Base-by-base conservation (phyloP, 768 basidiomycete genomes). In the Saitozyma podzolica region DNA sequence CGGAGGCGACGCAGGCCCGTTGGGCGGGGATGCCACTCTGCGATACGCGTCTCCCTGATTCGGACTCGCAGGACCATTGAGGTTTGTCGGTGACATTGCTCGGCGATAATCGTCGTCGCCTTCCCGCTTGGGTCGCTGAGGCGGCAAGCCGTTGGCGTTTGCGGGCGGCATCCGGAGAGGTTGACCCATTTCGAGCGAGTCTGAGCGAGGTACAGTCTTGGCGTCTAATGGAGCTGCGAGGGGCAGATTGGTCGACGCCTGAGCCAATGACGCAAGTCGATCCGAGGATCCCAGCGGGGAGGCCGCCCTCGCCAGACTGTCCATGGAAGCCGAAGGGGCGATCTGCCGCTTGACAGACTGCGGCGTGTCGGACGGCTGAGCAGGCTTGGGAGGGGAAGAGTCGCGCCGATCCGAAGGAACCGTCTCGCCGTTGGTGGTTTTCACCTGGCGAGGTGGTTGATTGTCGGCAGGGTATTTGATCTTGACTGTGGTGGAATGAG, bases 31-130 rank as follows among this genome's bases (percentile, higher is more conserved):
- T 17, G 69, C 61, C 5, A 70, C 67, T 10, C 68, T 41, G 2
- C 45, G 39, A 20, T 61, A 54, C 48, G 62, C 60, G 20, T 45
- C 57, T 17, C 48, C 49, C 42, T 68, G 68, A 7, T 56, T 62
- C 6, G 76, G 74, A 58, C 67, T 71, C 11, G 60, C 45, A 17
- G 74, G 69, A 20, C 67, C 65, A 47, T 58, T 61, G 29, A 29
- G 29, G 11, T 54, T 50, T n/a, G 79, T 80, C 5, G 91, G 89
- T 2, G 91, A 91, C 81, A 85, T 84, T 3, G 89, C 83, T 41
- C 89, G 87, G 63, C 69, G 69, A 63, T 69, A 72, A 29, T 73
- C 72, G 45, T 65, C 70, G 58, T 74, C 67, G 41, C 74, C 70
- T 45, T 73, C 70, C 37, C 77, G 77, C 29, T 79, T 73, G 48